A percentile compares a stretch with the other conserved stretches of the same genome.
Conservation (phyloP, 768 basidiomycete genomes). For the Cyathus striatus region DNA sequence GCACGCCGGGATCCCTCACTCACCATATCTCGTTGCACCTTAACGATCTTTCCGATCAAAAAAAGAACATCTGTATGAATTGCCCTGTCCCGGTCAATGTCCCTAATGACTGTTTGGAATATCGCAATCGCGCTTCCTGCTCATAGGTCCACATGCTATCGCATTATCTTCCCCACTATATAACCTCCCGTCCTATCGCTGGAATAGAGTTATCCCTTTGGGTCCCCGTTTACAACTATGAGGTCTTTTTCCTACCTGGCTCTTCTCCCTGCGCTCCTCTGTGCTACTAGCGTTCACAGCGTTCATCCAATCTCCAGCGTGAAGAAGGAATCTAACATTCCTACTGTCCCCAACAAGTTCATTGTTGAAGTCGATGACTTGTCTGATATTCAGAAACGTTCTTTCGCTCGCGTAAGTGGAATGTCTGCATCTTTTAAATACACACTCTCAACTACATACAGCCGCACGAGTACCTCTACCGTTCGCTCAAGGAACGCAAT, state of each 20-base stretch:
- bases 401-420: constrained; percentile 18
- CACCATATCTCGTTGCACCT: too few species aligned
- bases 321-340: constrained; percentile 28
- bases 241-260: constrained; percentile 23
- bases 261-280: constrained; percentile 18
- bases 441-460: constrained; percentile 10
- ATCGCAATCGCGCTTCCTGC: not conserved
- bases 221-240: constrained; percentile 24
- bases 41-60: not conserved
- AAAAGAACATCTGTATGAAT: not conserved
- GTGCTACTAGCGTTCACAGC: constrained; percentile 19
- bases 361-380: constrained; percentile 52
- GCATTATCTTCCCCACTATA: too few species aligned
- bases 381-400: constrained; percentile 32
- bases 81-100: not conserved
- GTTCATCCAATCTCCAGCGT: constrained; percentile 31
- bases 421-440: not conserved
- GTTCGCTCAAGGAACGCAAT: constrained; percentile 35
- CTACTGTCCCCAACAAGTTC: constrained; percentile 43
- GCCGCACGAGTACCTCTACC: constrained; percentile 48
- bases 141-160: not conserved
- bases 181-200: too few species aligned
- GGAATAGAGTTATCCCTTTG: too few species aligned
- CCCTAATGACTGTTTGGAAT: not conserved
- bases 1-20: too few species aligned